Evolutionary conservation across 192 early-diverging fungal genomes (phyloP), one percentile per base, ranked within the genome.

Genomic region (Coemansia sp.): DNA sequence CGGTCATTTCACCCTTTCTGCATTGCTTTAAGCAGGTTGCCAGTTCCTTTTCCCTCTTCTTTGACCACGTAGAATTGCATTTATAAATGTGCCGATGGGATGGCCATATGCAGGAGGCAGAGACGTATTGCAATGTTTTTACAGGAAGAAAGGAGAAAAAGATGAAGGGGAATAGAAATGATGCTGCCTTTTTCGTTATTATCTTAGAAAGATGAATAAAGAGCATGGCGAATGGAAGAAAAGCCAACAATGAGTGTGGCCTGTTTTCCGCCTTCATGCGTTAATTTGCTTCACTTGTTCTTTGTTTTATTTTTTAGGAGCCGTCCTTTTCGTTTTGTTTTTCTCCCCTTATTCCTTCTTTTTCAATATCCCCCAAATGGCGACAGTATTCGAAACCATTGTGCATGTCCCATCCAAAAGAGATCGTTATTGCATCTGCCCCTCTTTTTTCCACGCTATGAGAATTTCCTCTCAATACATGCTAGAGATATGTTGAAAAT

Each of bases 201-300:
- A 26, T 26, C 26, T 26, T 26, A 2, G 3, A 26, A 26, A 3
- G 26, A 3, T 26, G 26, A 26, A 3, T 26, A 26, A 26, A 26
- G 26, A 3, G 26, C 3, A 26, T 26, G 26, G 4, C 26, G 57
- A 13, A 59, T 40, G 39, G 21, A 22, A 18, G 51, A 9, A 52
- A 59, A 10, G 6, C 54, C 2, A 16, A 59, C 57, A 59, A 40
- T 59, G 13, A 40, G 13, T 59, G 32, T 39, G 13, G 36, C 39
- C 57, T 59, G 16, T 47, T 15, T 47, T 1, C 46, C 46, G 46
- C 16, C 46, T 47, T n/a, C 61, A 21, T 69, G 59, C 67, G 60
- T 68, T 68, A 68, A 68, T 68, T 68, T 61, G 67, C 67, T 61
- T 68, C 57, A 32, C 47, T 47, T 55, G 40, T 46, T 41, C 43